Base-by-base conservation (phyloP, 2,329 filamentous ascomycete species). In the Colletotrichum liriopes region DNA sequence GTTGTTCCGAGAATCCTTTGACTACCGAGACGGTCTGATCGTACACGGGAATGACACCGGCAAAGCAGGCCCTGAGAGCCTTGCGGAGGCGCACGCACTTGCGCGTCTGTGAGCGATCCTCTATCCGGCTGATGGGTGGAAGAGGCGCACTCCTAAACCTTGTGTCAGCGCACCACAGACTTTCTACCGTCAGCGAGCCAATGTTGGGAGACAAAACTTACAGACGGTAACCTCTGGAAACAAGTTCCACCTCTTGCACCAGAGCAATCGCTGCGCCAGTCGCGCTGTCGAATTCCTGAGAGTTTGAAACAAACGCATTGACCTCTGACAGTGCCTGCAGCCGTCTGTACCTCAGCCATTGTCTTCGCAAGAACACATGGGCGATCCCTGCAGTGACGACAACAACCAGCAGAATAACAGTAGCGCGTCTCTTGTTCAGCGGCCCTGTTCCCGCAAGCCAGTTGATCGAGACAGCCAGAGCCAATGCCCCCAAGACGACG, bases 201-300 rank as follows among this genome's bases (percentile, higher is more conserved):
- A 29, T 35, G 8, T 52, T 3, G 18, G 32, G 52, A 55, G 20
- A 39, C 35, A 47, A 29, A 60, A 84, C 91, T 81, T 82, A 94
- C 91, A 98, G 87, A 83, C 94, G 89, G 81, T 97, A 98, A 29
- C 95, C 95, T 76, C 95, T 91, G 39, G 95, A 97, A 35, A 98
- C 95, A 41, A 98, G 87, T 83, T 98, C 95, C n/a, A 98, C 95
- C 82, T 98, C 95, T 81, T 98, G 95, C 74, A 98, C 92, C 72
- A 98, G 88, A 47, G 93, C 91, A 67, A 98, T 86, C 2, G 94
- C 93, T 41, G 94, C 93, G 49, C 92, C 91, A 51, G 90, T 91
- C 29, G 92, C 92, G 51, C 92, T 90, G 81, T 98, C 95, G 76
- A 97, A 94, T 61, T 92, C 91, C 78, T 97, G 94, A 49, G 94